These are phyloP conservation scores for Populus pruinosa DNA, from an alignment of 345 rosid species.

Conservation along the genomic window DNA sequence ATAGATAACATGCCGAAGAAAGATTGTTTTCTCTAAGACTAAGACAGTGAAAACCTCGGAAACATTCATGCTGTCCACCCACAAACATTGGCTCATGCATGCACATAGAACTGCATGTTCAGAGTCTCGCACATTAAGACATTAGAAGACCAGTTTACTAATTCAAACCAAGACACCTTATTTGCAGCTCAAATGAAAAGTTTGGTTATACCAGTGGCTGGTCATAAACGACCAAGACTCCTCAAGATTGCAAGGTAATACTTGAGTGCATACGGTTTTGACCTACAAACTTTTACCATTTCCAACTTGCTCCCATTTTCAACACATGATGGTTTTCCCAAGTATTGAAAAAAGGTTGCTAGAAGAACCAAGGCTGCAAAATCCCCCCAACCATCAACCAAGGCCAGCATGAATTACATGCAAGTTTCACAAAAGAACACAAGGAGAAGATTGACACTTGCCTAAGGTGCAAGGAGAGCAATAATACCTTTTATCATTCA, in stretches of 20 bases:
- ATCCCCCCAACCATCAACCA: background rate
- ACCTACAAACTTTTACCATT: background rate
- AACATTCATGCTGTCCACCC: background rate
- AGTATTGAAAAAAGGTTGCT: background rate
- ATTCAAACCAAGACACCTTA: background rate
- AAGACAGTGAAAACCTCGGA: background rate
- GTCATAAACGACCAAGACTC: background rate
- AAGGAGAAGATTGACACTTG: background rate
- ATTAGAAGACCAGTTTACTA: background rate
- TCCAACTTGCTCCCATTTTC: background rate
- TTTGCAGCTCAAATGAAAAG: background rate
- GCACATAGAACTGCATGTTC: background rate
- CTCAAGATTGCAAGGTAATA: too few species aligned
- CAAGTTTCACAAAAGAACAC: background rate
- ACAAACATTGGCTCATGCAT: too few species aligned
- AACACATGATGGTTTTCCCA: background rate
- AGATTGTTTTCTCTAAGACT: background rate
- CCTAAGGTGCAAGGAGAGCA: background rate
- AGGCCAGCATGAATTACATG: background rate
- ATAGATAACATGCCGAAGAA: background rate
- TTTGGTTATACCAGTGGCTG: background rate
- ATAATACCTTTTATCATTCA: conserved; percentile 35
- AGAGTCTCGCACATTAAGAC: background rate
- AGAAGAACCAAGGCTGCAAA: background rate
- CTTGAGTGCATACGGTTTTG: background rate